Evolutionary conservation across 1,139 yeast genomes (phyloP), one percentile per base, ranked within the genome.

Genomic region (Eremothecium gossypii): DNA sequence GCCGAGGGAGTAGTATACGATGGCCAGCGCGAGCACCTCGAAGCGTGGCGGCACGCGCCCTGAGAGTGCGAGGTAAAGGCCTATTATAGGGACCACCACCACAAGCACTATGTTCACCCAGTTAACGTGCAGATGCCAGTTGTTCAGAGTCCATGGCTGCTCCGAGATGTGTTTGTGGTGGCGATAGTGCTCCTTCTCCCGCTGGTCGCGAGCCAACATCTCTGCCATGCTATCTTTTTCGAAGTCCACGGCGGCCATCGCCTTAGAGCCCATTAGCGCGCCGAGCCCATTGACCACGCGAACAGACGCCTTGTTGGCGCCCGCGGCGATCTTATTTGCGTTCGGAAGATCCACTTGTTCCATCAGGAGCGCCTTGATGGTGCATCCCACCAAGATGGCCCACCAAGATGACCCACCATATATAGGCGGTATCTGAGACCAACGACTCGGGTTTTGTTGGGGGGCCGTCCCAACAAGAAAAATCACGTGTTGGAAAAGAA

Each of bases 41-140:
- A 60, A 52, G 45, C 73, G 72, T 42, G 91, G 76, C 10, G 80
- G 79, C 11, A 77, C 76, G 44, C 61, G 64, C 27, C 61, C 60
- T 8, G 56, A 48, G 1, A 73, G 62, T 27, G 84, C 77, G 39
- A 70, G 60, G 48, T 63, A 55, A 45, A 82, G 53, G 32, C 96
- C 96, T 48, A 67, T 59, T 2, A 69, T 44, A 9, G 99, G 99
- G 44, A 89, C 66, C 23, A 76, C 66, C 36, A 79, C 70, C 41
- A 89, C 93, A 51, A 91, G 70, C n/a, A 78, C 69, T 50, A 86
- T 69, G 66, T 91, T 91, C 56, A 93, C 71, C 98, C 98, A 91
- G 69, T 91, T 91, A 61, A 91, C 69, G 66, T 91, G 96, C 58
- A 79, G 67, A 61, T 80, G 69, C 93, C 96, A 89, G 70, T 91